Percentiles rank a stretch among this genome's conserved stretches.
Conservation (phyloP, 164 flowering plant genomes). For the Paratinospora sagittata region DNA sequence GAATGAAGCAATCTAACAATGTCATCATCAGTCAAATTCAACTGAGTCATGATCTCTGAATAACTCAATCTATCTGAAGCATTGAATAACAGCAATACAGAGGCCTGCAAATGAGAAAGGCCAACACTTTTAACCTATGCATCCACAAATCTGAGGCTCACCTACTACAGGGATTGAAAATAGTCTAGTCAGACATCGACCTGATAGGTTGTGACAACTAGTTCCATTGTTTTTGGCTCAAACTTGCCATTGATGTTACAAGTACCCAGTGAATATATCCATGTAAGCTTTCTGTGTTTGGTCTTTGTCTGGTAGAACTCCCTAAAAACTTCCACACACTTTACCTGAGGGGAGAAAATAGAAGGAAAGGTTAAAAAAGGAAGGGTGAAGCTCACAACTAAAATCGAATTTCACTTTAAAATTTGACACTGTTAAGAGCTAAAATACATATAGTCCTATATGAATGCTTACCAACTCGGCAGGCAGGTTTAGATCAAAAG, state of each 20-base stretch:
- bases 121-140: constrained; percentile 4
- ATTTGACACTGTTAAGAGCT: neutral
- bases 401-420: too few relatives aligned
- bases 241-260: constrained; percentile 80
- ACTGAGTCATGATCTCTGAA: constrained; percentile 68
- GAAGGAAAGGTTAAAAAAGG: neutral
- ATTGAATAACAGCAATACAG: constrained; percentile 73
- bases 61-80: constrained; percentile 61
- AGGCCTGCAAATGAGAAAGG: constrained; percentile 42
- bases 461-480: constrained; percentile 60
- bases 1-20: constrained; percentile 77
- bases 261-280: constrained; percentile 90
- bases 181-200: constrained; percentile 25
- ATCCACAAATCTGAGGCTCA: neutral
- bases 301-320: constrained; percentile 83
- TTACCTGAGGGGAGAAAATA: constrained; percentile 36
- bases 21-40: constrained; percentile 74
- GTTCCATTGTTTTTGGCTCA: constrained; percentile 70
- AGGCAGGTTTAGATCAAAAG: constrained; percentile 82
- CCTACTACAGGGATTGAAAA: neutral
- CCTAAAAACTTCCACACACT: constrained; percentile 79
- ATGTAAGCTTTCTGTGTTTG: constrained; percentile 81
- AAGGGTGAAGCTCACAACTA: neutral
- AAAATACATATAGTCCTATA: neutral
- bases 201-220: constrained; percentile 86